These are phyloP conservation scores for Pleurotus cornucopiae DNA, from an alignment of 768 basidiomycete genomes.

Conservation along the genomic window DNA sequence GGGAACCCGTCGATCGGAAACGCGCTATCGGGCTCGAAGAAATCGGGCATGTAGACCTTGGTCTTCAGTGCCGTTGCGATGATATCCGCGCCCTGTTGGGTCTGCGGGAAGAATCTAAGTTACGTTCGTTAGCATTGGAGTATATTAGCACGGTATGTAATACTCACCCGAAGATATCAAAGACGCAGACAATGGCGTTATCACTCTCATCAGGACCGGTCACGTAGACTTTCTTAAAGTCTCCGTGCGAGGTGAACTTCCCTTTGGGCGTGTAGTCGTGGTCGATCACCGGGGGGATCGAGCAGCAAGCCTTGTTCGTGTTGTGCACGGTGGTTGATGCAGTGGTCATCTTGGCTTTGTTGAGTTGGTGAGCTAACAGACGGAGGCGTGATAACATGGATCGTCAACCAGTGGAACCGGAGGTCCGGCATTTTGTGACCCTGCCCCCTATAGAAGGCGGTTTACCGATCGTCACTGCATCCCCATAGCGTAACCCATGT, in stretches of 20 bases:
- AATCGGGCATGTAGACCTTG: conserved; percentile 64
- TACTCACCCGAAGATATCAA: conserved; percentile 58
- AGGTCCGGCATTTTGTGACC: too few relatives aligned
- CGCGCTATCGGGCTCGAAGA: conserved; percentile 51
- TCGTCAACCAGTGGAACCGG: too few relatives aligned
- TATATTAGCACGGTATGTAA: background rate
- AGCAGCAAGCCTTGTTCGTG: conserved; percentile 46
- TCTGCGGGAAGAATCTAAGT: conserved; percentile 53
- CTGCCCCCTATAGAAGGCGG: too few relatives aligned
- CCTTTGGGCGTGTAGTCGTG: conserved; percentile 49
- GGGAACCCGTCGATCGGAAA: conserved; percentile 49
- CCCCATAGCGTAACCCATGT: background rate
- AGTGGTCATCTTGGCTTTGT: conserved; percentile 30
- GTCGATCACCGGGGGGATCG: conserved; percentile 49
- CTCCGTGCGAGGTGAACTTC: conserved; percentile 38
- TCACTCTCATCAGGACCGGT: conserved; percentile 43
- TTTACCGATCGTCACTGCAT: too few relatives aligned
- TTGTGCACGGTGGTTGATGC: conserved; percentile 24
- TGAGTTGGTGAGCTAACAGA: conserved; percentile 33
- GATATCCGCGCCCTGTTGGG: conserved; percentile 63
- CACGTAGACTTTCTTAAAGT: conserved; percentile 48
- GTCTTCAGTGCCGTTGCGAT: conserved; percentile 47
- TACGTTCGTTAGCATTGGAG: background rate
- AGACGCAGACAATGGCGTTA: conserved; percentile 54
- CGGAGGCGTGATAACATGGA: conserved; percentile 30